Conservation (phyloP, 179 eudicot genomes). For the Dionaea muscipula region DNA sequence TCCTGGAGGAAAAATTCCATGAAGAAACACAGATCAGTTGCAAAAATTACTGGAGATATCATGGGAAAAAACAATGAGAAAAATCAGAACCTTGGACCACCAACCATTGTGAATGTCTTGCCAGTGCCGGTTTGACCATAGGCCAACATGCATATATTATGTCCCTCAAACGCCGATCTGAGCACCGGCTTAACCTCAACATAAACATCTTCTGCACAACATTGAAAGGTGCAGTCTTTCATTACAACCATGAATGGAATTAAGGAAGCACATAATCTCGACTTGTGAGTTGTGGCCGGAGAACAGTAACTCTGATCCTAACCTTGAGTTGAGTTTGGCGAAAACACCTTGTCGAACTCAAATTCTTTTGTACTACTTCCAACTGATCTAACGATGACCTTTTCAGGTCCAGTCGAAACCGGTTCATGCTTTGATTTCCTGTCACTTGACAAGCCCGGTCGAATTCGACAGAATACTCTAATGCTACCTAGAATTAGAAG, state of each 20-base stretch:
- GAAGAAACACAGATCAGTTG: neutral
- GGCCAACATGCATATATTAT: conserved; percentile 58
- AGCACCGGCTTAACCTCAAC: conserved; percentile 67
- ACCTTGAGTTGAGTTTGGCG: conserved; percentile 55
- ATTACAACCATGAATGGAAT: conserved; percentile 14
- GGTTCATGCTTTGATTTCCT: conserved; percentile 28
- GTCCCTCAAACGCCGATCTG: conserved; percentile 75
- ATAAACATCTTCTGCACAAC: conserved; percentile 56
- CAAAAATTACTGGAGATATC: neutral
- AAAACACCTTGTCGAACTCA: conserved; percentile 53
- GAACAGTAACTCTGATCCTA: conserved; percentile 10
- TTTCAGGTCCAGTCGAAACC: conserved; percentile 33
- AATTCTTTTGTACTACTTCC: conserved; percentile 55
- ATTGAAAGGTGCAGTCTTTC: conserved; percentile 18
- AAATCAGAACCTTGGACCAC: conserved; percentile 1
- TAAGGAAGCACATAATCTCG: too few species aligned
- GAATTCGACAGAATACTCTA: conserved; percentile 56
- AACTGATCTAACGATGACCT: conserved; percentile 40
- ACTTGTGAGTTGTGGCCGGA: neutral
- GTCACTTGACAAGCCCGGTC: conserved; percentile 29
- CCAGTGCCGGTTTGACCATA: conserved; percentile 79
- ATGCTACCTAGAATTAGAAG: conserved; percentile 38
- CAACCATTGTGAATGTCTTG: conserved; percentile 66
- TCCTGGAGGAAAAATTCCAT: conserved; percentile 26
- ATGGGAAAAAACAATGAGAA: too few species aligned